Percentiles rank a stretch among this genome's conserved stretches.
Evolutionary conservation across 768 basidiomycete genomes (phyloP).

Genomic region (Amanita rubescens): DNA sequence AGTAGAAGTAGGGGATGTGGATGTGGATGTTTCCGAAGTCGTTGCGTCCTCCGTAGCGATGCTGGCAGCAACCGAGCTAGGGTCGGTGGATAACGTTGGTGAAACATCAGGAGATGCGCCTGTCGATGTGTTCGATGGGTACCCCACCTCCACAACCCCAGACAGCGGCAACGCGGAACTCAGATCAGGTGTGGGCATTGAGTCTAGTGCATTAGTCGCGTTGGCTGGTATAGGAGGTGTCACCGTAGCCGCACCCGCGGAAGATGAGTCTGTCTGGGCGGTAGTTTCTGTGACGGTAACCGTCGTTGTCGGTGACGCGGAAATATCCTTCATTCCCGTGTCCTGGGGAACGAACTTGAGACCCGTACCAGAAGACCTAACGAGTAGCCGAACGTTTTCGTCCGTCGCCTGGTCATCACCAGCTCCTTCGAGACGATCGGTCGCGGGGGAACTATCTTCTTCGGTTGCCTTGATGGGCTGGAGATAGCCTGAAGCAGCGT

Average conservation of each 20-base stretch:
- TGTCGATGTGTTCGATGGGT: background rate
- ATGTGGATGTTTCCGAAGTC: background rate
- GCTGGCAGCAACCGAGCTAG: background rate
- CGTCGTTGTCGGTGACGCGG: background rate
- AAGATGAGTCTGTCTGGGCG: background rate
- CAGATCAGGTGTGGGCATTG: background rate
- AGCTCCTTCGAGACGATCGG: background rate
- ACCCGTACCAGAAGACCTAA: background rate
- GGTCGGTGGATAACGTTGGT: background rate
- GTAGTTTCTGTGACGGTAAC: conserved; percentile 4
- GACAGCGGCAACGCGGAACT: background rate
- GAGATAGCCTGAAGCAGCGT: conserved; percentile 38
- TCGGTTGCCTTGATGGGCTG: conserved; percentile 42
- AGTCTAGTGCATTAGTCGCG: no score
- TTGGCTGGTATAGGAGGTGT: background rate
- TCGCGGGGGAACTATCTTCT: conserved; percentile 7
- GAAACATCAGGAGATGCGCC: background rate
- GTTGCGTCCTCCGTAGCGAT: background rate
- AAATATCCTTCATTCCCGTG: background rate
- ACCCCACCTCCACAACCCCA: background rate
- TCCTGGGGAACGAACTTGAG: background rate
- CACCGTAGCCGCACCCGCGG: background rate
- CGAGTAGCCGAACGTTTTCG: background rate
- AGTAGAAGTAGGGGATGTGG: background rate
- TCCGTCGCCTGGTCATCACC: background rate